Base-by-base conservation (phyloP, 2,329 filamentous ascomycete genomes). In the Chaetomiaceae sp. region DNA sequence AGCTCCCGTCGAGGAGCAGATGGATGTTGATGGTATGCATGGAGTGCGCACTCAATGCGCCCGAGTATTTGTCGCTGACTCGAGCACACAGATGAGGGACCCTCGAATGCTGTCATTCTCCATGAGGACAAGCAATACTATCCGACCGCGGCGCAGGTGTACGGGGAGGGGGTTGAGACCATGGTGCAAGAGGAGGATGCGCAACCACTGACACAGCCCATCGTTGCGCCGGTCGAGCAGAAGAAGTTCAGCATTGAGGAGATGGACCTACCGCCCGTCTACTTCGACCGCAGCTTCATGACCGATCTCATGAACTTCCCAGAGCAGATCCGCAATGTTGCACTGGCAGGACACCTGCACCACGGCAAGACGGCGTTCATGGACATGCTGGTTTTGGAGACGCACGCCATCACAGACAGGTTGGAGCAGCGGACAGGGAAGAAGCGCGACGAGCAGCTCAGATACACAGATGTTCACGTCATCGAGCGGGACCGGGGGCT, bases 111-210 rank as follows among this genome's bases (percentile, higher is more conserved):
- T 47, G 90, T 99, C n/a, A 81, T 99, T 53, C 81, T 99, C 41
- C 94, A 99, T 73, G 94, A 99, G 77, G 94, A 99, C 74, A 99
- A 99, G 71, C 94, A 97, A 69, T 99, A 99, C 72, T 99, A 99
- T 68, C 94, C 94, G 27, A 96, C 91, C n/a, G 94, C 94, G 52
- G 86, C 92, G 67, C 94, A 99, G 70, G 85, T 96, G 37, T 99
- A 97, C 68, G 94, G 94, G 48, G 80, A 85, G 63, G 91, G 94
- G 72, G 94, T 99, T 64, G 94, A 99, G 73, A 94, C 92, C 1
- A 75, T 96, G 70, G 92, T 99, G 33, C 89, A 97, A 67, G 94
- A 99, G 71, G 94, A 97, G 73, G 94, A 99, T 75, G 88, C 91
- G 55, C 94, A 99, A 69, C 88, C 91, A 42, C 79, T 99, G 57